These are phyloP conservation scores for Carnegiea gigantea DNA, from an alignment of 179 eudicot genomes.

Conservation along the genomic window DNA sequence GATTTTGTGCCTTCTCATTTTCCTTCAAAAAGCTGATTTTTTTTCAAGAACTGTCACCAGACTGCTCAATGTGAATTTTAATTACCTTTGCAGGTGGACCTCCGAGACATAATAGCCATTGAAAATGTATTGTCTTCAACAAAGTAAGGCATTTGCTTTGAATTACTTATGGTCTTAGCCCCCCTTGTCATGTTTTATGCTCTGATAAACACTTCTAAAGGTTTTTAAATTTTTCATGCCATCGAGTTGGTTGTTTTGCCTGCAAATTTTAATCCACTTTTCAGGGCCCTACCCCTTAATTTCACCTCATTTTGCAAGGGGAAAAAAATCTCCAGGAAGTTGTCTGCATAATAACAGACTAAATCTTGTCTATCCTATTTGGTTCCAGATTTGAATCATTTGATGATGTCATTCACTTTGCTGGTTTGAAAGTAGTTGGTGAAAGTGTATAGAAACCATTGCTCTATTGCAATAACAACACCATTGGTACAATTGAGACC, in stretches of 20 bases:
- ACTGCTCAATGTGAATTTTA: slow-evolving; percentile 15
- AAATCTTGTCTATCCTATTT: slow-evolving; percentile 10
- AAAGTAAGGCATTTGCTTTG: slow-evolving; percentile 45
- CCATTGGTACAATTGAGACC: slow-evolving; percentile 77
- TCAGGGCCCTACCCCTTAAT: neutral
- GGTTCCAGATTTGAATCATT: slow-evolving; percentile 72
- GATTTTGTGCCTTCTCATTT: neutral
- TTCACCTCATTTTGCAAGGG: neutral
- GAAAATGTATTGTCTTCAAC: slow-evolving; percentile 72
- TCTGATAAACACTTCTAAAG: too few species aligned
- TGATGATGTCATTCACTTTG: slow-evolving; percentile 97
- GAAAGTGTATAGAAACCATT: slow-evolving; percentile 87
- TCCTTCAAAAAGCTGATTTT: neutral
- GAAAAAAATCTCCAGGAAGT: neutral
- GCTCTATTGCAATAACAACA: slow-evolving; percentile 73
- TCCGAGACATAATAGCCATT: slow-evolving; percentile 70
- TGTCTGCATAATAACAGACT: slow-evolving; percentile 2
- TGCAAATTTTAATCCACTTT: neutral
- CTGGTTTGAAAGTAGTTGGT: slow-evolving; percentile 97
- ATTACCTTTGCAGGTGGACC: slow-evolving; percentile 65
- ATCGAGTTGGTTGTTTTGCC: neutral
- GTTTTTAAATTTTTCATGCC: neutral
- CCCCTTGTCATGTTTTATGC: too few species aligned
- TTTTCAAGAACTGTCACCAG: neutral
- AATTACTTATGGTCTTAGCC: neutral